Conservation (phyloP, 1,284 basidiomycete genomes). For the Tilletiaria anomala region DNA sequence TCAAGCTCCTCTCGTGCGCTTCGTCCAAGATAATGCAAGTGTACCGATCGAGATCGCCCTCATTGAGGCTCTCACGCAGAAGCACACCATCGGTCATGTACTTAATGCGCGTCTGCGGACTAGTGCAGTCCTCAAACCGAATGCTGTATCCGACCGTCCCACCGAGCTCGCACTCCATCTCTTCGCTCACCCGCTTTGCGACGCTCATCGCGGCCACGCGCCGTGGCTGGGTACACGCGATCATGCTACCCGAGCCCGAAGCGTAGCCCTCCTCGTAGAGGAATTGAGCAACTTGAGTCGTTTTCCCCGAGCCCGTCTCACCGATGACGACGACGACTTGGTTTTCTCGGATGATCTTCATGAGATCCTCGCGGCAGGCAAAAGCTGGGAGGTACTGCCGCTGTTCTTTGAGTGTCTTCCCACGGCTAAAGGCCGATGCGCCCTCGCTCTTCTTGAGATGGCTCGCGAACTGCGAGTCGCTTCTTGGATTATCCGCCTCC, state of each 20-base stretch:
- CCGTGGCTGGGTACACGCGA: slow-evolving; percentile 91
- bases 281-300: slow-evolving; percentile 80
- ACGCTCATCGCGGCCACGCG: slow-evolving; percentile 98
- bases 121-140: slow-evolving; percentile 93
- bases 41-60: slow-evolving; percentile 86
- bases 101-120: slow-evolving; percentile 81
- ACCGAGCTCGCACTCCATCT: slow-evolving; percentile 67
- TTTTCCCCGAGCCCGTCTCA: slow-evolving; percentile 90
- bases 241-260: slow-evolving; percentile 56
- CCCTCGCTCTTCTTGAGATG: slow-evolving; percentile 54
- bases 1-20: slow-evolving; percentile 87
- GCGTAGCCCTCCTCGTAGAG: slow-evolving; percentile 93
- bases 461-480: slow-evolving; percentile 86
- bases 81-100: slow-evolving; percentile 93
- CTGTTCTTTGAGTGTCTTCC: slow-evolving; percentile 78
- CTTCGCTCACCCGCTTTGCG: slow-evolving; percentile 94
- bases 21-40: slow-evolving; percentile 92
- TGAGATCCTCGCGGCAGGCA: slow-evolving; percentile 84
- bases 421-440: slow-evolving; percentile 67
- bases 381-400: slow-evolving; percentile 94
- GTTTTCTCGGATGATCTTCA: slow-evolving; percentile 81
- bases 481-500: slow-evolving; percentile 59
- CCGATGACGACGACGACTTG: slow-evolving; percentile 87
- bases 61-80: slow-evolving; percentile 83
- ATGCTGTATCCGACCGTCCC: slow-evolving; percentile 85